These are phyloP conservation scores for Geotrichum carabidarum DNA, from an alignment of 1,139 yeast genomes.

Conservation along the genomic window DNA sequence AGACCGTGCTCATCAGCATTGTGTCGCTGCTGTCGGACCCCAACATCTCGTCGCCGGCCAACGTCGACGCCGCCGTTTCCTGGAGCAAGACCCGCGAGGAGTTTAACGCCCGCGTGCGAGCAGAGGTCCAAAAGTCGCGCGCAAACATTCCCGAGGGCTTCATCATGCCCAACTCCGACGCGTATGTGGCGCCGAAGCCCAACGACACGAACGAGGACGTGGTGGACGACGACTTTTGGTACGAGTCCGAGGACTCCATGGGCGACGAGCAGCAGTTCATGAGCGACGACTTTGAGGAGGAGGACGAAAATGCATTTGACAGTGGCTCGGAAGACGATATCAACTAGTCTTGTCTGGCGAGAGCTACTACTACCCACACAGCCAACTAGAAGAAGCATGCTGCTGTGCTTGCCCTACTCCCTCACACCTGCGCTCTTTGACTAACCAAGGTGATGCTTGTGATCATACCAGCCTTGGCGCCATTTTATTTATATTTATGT, in stretches of 20 bases:
- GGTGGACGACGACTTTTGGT: slow-evolving; percentile 84
- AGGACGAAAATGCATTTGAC: slow-evolving; percentile 10
- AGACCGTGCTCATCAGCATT: slow-evolving; percentile 80
- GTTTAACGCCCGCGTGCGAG: slow-evolving; percentile 69
- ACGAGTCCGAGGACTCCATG: slow-evolving; percentile 64
- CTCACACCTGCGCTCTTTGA: neutral
- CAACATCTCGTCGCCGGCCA: slow-evolving; percentile 88
- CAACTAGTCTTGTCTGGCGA: neutral
- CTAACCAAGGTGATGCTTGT: too few relatives aligned
- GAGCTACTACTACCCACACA: neutral
- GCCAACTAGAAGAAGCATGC: neutral
- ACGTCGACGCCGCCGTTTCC: slow-evolving; percentile 92
- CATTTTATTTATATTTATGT: too few relatives aligned
- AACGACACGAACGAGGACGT: slow-evolving; percentile 52
- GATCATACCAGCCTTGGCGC: too few relatives aligned
- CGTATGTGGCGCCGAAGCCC: slow-evolving; percentile 49
- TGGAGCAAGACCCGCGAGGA: slow-evolving; percentile 80
- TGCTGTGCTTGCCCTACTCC: neutral
- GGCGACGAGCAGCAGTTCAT: slow-evolving; percentile 41
- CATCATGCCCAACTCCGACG: slow-evolving; percentile 63
- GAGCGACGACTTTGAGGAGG: slow-evolving; percentile 24
- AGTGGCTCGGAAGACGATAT: neutral
- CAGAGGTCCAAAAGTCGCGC: slow-evolving; percentile 80
- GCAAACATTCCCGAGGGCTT: slow-evolving; percentile 83
- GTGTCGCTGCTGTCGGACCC: slow-evolving; percentile 90